Conservation (phyloP, 148 eudicot species). For the Camellia sinensis region DNA sequence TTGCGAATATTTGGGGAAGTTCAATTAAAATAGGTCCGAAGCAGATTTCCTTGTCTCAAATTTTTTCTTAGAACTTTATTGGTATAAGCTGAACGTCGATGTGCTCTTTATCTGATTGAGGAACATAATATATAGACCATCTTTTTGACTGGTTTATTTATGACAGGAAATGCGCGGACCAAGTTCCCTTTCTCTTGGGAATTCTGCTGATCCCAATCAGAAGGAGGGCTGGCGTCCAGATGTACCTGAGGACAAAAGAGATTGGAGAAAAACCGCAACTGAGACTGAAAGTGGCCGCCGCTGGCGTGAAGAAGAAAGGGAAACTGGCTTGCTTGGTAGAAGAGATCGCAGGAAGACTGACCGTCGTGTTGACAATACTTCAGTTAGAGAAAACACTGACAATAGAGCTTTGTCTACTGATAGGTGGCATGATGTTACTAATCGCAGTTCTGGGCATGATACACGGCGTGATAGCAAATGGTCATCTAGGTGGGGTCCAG, state of each 20-base stretch:
- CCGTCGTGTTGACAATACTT: slow-evolving; percentile 68
- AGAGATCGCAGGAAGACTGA: slow-evolving; percentile 83
- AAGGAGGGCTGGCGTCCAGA: slow-evolving; percentile 61
- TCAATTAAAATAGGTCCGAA: neutral
- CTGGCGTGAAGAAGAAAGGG: slow-evolving; percentile 99
- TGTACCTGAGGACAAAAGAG: slow-evolving; percentile 65
- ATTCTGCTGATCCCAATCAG: slow-evolving; percentile 56
- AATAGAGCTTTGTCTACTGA: slow-evolving; percentile 58
- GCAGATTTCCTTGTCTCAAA: neutral
- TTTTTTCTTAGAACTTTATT: neutral
- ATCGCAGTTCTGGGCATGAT: slow-evolving; percentile 60
- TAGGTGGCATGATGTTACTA: slow-evolving; percentile 66
- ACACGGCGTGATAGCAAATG: slow-evolving; percentile 87
- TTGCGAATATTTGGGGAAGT: neutral
- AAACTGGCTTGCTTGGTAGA: slow-evolving; percentile 93
- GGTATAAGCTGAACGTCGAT: neutral
- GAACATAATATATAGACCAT: neutral
- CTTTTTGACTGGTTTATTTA: slow-evolving; percentile 8
- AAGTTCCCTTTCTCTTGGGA: slow-evolving; percentile 79
- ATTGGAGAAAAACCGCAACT: slow-evolving; percentile 65
- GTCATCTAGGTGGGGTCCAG: slow-evolving; percentile 98
- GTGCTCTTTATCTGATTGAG: neutral
- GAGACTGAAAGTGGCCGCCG: slow-evolving; percentile 81
- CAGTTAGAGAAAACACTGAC: slow-evolving; percentile 62
- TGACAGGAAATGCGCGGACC: slow-evolving; percentile 77